Conservation (phyloP, 768 basidiomycete species). For the Boletus reticulatus region DNA sequence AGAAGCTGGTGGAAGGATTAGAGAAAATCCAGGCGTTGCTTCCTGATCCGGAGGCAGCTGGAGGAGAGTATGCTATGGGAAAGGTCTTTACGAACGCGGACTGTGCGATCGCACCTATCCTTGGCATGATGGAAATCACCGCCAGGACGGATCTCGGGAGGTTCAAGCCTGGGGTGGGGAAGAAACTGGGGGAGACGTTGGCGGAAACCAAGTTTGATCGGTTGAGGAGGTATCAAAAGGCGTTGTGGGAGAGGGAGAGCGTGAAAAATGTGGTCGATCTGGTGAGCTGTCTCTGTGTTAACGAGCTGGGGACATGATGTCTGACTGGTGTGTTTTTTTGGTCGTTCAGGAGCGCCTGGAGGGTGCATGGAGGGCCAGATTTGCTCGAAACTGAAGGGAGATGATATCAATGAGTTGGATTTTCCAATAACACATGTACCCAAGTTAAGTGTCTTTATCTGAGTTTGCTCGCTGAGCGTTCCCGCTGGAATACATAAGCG, state of each 20-base stretch:
- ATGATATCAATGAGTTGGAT: no score
- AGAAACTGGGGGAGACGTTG: slow-evolving; percentile 40
- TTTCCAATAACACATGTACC: no score
- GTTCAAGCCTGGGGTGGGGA: slow-evolving; percentile 36
- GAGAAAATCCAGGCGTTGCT: slow-evolving; percentile 8
- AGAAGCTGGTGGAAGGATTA: background rate
- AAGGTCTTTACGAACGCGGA: slow-evolving; percentile 59
- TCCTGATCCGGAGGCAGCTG: slow-evolving; percentile 38
- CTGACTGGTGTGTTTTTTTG: background rate
- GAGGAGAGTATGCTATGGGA: slow-evolving; percentile 35
- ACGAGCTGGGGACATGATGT: background rate
- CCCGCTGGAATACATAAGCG: no score
- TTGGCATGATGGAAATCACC: slow-evolving; percentile 42
- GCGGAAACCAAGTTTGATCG: slow-evolving; percentile 43
- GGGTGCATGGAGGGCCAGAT: background rate
- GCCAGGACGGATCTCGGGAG: slow-evolving; percentile 48
- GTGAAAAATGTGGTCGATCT: slow-evolving; percentile 16
- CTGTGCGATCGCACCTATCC: slow-evolving; percentile 53
- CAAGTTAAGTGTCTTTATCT: no score
- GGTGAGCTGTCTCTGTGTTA: background rate
- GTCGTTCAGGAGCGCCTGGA: slow-evolving; percentile 4
- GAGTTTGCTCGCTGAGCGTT: no score
- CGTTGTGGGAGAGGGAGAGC: slow-evolving; percentile 41
- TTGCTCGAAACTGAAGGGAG: no score
- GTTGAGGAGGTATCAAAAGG: slow-evolving; percentile 46